These are phyloP conservation scores for Hanseniaspora pseudoguilliermondii DNA, from an alignment of 805 yeast species.

Conservation along the genomic window DNA sequence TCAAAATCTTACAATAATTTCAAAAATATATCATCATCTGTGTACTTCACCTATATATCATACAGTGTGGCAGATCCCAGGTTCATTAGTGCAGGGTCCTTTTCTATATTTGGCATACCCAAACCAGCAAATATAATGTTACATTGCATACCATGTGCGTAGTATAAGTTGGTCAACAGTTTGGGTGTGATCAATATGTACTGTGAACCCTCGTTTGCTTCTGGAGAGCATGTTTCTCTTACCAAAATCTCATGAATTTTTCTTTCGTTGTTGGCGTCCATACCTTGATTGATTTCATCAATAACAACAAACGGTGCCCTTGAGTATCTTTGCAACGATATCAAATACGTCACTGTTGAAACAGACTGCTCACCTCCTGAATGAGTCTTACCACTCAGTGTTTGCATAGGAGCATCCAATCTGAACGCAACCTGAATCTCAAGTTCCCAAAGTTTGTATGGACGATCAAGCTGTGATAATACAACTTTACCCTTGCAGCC, in stretches of 20 bases:
- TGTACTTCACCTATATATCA: conserved; percentile 1
- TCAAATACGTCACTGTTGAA: conserved; percentile 77
- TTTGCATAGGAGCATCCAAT: conserved; percentile 72
- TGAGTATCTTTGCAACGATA: conserved; percentile 80
- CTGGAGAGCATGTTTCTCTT: conserved; percentile 56
- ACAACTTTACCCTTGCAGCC: conserved; percentile 80
- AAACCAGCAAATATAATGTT: conserved; percentile 57
- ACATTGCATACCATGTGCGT: conserved; percentile 37
- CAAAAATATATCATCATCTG: no score
- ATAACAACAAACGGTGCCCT: conserved; percentile 87
- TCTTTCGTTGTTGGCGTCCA: conserved; percentile 89
- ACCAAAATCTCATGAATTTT: conserved; percentile 77
- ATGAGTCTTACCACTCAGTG: conserved; percentile 11
- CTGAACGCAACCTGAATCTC: conserved; percentile 79
- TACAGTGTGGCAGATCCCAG: conserved; percentile 29
- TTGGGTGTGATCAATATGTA: conserved; percentile 91
- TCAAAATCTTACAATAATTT: no score
- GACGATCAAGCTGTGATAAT: conserved; percentile 36
- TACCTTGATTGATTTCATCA: conserved; percentile 97
- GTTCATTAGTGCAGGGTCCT: conserved; percentile 24
- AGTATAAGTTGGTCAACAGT: conserved; percentile 60
- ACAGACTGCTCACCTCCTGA: conserved; percentile 98
- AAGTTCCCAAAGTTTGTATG: conserved; percentile 65
- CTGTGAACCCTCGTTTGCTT: conserved; percentile 41
- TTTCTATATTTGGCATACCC: conserved; percentile 31